Evolutionary conservation across 106 monocot genomes (phyloP).

Genomic region (Chionographis japonica): DNA sequence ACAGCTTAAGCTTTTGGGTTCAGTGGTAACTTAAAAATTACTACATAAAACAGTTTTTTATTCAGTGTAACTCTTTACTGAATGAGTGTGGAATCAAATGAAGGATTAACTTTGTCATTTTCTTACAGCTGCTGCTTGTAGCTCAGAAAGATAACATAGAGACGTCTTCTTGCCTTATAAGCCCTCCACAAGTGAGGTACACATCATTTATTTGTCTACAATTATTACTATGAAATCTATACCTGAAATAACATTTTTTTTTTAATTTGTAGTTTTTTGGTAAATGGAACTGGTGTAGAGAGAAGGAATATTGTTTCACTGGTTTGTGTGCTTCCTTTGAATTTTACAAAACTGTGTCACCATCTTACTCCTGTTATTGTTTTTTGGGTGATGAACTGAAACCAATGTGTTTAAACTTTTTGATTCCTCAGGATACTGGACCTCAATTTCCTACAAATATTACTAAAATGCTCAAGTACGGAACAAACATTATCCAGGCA

Average conservation of each 20-base stretch:
- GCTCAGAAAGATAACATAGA: conserved; percentile 27
- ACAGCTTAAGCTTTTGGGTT: too few relatives aligned
- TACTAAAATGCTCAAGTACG: conserved; percentile 44
- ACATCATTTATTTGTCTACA: not conserved
- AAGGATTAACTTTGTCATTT: too few relatives aligned
- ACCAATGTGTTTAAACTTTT: too few relatives aligned
- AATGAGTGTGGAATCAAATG: too few relatives aligned
- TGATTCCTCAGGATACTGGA: conserved; percentile 25
- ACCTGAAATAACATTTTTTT: too few relatives aligned
- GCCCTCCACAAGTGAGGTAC: conserved; percentile 34
- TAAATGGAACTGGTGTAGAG: conserved; percentile 44
- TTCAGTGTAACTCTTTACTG: too few relatives aligned
- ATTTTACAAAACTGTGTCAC: too few relatives aligned
- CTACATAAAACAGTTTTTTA: too few relatives aligned
- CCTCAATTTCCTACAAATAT: conserved; percentile 50
- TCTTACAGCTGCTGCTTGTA: conserved; percentile 38
- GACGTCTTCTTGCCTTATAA: conserved; percentile 36
- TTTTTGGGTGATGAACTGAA: too few relatives aligned
- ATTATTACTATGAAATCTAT: too few relatives aligned
- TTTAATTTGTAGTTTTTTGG: conserved; percentile 29
- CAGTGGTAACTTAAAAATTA: too few relatives aligned
- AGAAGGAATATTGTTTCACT: conserved; percentile 26
- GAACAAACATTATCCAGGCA: conserved; percentile 42
- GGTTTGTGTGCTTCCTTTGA: conserved; percentile 16
- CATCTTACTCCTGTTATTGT: too few relatives aligned